Evolutionary conservation across 1,139 yeast species (phyloP), one percentile per base, ranked within the genome.

Genomic region (Dujonia santamariae): DNA sequence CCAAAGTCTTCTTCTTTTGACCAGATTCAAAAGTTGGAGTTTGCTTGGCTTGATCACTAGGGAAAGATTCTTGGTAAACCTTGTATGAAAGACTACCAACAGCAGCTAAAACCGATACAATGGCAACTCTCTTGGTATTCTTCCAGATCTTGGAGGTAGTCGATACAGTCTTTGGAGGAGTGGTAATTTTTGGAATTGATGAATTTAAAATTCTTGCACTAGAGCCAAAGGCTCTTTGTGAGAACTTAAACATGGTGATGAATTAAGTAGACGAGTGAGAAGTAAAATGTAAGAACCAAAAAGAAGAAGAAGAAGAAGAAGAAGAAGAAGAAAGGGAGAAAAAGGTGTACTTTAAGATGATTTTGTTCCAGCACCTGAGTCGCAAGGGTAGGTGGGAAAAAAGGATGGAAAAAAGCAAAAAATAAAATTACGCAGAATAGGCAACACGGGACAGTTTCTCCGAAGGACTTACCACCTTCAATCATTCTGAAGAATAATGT

Each of bases 1-100:
- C 95, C 53, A 90, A 66, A 30, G 90, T 87, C 68, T 90, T 90
- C 72, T 85, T 86, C 56, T 82, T 78, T 40, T 85, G 77, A 26
- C 92, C 92, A 48, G 71, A 73, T 35, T 73, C 70, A 47, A 80
- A 77, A 25, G 68, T 59, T n/a, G 80, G 75, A 8, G 77, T 62
- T 55, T 79, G 84, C 40, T 63, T 61, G 23, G 45, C 42, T 56
- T 83, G 90, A 19, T 64, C 61, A 26, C 68, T 67, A 4, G 90
- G 90, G 45, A 72, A 69, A 4, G 76, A 63, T 59, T 84, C 94
- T 31, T 63, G 63, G 56, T 78, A 80, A 28, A 82, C 72, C 41
- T 73, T 70, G 56, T 72, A 78, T 20, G 73, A 62, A 38, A 82
- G 55, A 46, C 72, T 73, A 3, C 74, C 80, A 32, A 71, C 58